Conservation (phyloP, 768 basidiomycete genomes). For the Suillus luteus region DNA sequence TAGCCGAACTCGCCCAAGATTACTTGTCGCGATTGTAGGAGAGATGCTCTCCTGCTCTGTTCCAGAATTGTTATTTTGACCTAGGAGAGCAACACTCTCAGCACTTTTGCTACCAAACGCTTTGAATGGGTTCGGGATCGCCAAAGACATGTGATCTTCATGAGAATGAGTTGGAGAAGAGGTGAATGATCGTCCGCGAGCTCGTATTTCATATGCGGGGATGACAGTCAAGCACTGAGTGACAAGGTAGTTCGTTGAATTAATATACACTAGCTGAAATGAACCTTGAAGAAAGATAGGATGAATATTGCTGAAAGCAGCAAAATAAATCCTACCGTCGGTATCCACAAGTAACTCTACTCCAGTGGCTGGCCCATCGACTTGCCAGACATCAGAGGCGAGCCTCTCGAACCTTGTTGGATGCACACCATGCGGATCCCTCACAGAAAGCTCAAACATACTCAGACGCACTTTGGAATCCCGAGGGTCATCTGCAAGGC, state of each 20-base stretch:
- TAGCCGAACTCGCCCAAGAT: slow-evolving; percentile 26
- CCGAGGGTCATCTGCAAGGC: slow-evolving; percentile 17
- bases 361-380: slow-evolving; percentile 49
- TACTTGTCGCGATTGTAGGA: slow-evolving; percentile 17
- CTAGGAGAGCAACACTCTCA: slow-evolving; percentile 40
- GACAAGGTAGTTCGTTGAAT: slow-evolving; percentile 46
- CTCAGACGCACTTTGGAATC: slow-evolving; percentile 19
- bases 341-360: slow-evolving; percentile 46
- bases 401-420: slow-evolving; percentile 43
- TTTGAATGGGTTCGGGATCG: slow-evolving; percentile 69
- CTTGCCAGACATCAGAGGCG: slow-evolving; percentile 49
- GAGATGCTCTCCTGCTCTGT: slow-evolving; percentile 28
- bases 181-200: slow-evolving; percentile 18
- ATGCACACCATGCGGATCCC: slow-evolving; percentile 20
- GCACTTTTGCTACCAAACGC: slow-evolving; percentile 49
- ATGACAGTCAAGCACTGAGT: slow-evolving; percentile 42
- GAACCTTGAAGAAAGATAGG: slow-evolving; percentile 22
- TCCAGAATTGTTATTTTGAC: slow-evolving; percentile 22
- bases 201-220: slow-evolving; percentile 19
- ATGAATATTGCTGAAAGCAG: slow-evolving; percentile 10
- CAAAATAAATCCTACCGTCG: slow-evolving; percentile 43
- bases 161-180: slow-evolving; percentile 24
- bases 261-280: slow-evolving; percentile 39
- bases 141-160: slow-evolving; percentile 35
- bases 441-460: slow-evolving; percentile 30